phyloP scores from a whole-genome alignment of 371 early-diverging fungal genomes.

The Cladochytrium tenue region DNA sequence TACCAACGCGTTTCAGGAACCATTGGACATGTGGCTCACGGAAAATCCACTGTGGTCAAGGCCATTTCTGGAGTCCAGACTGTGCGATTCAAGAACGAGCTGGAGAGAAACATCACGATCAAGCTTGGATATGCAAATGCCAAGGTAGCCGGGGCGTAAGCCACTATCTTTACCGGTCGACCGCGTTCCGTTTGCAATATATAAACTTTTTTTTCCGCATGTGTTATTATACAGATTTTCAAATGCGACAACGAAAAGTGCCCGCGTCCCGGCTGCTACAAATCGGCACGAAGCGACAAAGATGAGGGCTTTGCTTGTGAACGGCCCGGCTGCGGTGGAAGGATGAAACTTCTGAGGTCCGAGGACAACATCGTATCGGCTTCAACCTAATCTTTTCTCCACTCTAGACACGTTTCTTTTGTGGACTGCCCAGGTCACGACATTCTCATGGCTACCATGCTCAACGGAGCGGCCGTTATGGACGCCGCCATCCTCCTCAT shows the following conservation, averaged over 20 bases:
- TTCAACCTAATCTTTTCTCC: constrained; percentile 3
- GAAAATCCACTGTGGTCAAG: constrained; percentile 99
- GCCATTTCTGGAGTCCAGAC: constrained; percentile 99
- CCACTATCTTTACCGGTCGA: no score
- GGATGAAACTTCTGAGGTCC: constrained; percentile 76
- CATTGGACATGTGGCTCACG: constrained; percentile 99
- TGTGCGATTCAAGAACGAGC: constrained; percentile 98
- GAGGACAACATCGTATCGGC: background rate
- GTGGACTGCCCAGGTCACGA: constrained; percentile 99
- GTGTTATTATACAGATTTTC: no score
- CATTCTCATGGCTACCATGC: constrained; percentile 99
- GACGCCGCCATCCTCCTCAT: constrained; percentile 99
- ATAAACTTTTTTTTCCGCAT: no score
- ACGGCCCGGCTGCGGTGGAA: constrained; percentile 86
- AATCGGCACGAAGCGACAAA: constrained; percentile 82
- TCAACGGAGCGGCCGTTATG: constrained; percentile 99
- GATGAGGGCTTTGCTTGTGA: constrained; percentile 91
- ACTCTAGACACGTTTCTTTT: constrained; percentile 94
- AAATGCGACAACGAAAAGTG: constrained; percentile 89
- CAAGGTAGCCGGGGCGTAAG: constrained; percentile 67
- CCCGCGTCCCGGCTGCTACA: constrained; percentile 95
- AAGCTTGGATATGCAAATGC: constrained; percentile 99
- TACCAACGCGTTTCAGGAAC: constrained; percentile 78
- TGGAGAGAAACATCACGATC: constrained; percentile 99
- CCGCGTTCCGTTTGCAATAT: no score